Evolutionary conservation across 345 rosid species (phyloP), one percentile per base, ranked within the genome.

Genomic region (Punica granatum): DNA sequence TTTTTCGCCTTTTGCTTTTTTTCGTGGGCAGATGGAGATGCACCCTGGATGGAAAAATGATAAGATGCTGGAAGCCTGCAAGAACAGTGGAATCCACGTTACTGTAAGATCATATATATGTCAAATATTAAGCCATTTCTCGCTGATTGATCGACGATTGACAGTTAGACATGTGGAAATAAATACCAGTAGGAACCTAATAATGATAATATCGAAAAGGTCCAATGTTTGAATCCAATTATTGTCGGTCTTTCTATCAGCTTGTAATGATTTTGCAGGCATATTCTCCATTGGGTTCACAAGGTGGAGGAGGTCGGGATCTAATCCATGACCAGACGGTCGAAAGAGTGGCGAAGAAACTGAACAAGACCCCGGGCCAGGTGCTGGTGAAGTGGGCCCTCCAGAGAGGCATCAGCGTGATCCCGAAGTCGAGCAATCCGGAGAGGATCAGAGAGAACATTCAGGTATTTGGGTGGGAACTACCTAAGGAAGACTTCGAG

Each of bases 41-140:
- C 88, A 86, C 74, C 86, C 88, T 2, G 87, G 88, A 35, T 86
- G 86, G 86, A 82, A 86, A 71, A 86, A 84, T 67, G 92, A 87
- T 60, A 72, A 73, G 67, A 79, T 85, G 74, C 69, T 85, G 18
- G 70, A 85, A 54, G 65, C 74, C 56, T 85, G 86, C 76, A 75
- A 69, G 30, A 71, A 48, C 61, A 80, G 76, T 56, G 70, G 64
- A 53, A 82, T 85, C 63, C 90, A 85, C 77, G 87, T 77, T 54
- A 88, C 85, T 0, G 83, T 85, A 68, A 69, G 65, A 60, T 23
- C 14, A 12, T 30, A 3, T 25, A 15, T 21, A n/a, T n/a, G n/a
- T n/a, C n/a, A n/a, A n/a, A n/a, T n/a, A n/a, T n/a, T n/a, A n/a
- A n/a, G 12, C n/a, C 5, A 48, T 48, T 48, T 48, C 25, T n/a